Base-by-base conservation (phyloP, 2,329 filamentous ascomycete species). In the Emergomyces africanus region DNA sequence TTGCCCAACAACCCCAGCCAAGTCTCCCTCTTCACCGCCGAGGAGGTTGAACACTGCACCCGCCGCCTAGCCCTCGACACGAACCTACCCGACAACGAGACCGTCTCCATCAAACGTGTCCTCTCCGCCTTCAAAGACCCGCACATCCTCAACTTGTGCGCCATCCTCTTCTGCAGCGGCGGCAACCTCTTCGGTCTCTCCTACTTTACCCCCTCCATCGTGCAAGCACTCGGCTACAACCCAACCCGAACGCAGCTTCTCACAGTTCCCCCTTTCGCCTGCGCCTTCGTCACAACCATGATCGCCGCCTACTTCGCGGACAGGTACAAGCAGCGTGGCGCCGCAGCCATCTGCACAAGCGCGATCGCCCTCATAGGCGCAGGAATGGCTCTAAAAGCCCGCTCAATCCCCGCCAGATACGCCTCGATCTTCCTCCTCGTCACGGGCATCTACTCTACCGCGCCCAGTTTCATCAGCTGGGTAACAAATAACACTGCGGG, bases 381-480 rank as follows among this genome's bases (percentile, higher is more conserved):
- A 64, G 84, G 79, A 0, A 80, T 81, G 8, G 86, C 87, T 59
- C 81, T 81, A 61, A 81, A 82, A 54, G 75, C 80, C 20, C 67
- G 74, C 10, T 74, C 77, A 25, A 68, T 81, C 1, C 74, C 77
- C 1, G 75, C 81, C 4, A 80, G 83, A 57, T 87, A 86, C 42
- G n/a, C 25, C 64, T 86, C 86, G 82, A 86, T 83, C 0, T 85
- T 84, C 65, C 72, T 87, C 58, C 85, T 86, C 82, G 82, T 84
- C 0, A 81, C 79, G 0, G 84, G 84, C 10, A 76, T 86, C 67
- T 87, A 86, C 66, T 77, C 79, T 51, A 81, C 81, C 49, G 83
- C 86, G 0, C 84, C 84, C 0, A 81, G 79, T 23, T 79, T 86
- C 2, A 72, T 87, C 12, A 83, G 80, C 1, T 87, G 84, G 84